Evolutionary conservation across 75 land plant species (phyloP).

Genomic region (Sequoia sempervirens): DNA sequence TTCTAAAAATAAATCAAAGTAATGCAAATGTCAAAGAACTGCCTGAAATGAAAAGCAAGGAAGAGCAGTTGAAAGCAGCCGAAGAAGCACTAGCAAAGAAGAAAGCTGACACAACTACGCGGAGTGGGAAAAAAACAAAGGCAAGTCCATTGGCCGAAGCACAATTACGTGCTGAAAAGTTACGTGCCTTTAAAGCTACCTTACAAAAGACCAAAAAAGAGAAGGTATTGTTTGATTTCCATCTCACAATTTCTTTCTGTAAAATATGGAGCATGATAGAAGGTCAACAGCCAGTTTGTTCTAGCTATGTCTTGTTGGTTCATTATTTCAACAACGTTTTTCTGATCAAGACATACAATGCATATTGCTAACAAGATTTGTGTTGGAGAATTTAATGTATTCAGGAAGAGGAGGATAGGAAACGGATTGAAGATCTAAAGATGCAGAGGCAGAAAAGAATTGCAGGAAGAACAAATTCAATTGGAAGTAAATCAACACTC

Average conservation of each 20-base stretch:
- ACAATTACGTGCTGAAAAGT: slow-evolving; percentile 83
- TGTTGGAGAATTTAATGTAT: not conserved
- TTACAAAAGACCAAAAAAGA: slow-evolving; percentile 77
- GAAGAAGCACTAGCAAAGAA: slow-evolving; percentile 44
- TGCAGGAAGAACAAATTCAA: slow-evolving; percentile 45
- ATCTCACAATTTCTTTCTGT: not conserved
- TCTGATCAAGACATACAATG: not conserved
- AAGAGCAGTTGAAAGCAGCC: slow-evolving; percentile 37
- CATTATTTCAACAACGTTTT: not conserved
- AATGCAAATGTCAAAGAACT: slow-evolving; percentile 27
- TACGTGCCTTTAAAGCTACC: slow-evolving; percentile 75
- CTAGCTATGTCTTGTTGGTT: not conserved
- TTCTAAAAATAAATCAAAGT: slow-evolving; percentile 14
- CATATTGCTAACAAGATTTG: slow-evolving; percentile 1
- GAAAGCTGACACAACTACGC: slow-evolving; percentile 31
- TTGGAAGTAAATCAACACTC: slow-evolving; percentile 16
- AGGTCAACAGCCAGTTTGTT: not conserved
- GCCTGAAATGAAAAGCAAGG: slow-evolving; percentile 42
- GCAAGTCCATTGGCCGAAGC: slow-evolving; percentile 66
- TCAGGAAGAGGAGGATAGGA: slow-evolving; percentile 82
- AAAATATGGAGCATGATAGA: not conserved
- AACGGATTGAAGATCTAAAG: slow-evolving; percentile 64
- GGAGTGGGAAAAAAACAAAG: slow-evolving; percentile 49
- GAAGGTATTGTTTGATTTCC: slow-evolving; percentile 51
- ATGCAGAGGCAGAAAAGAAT: slow-evolving; percentile 70